Evolutionary conservation across 2,329 filamentous ascomycete genomes (phyloP), one percentile per base, ranked within the genome.

Genomic region (Beauveria rudraprayagi): DNA sequence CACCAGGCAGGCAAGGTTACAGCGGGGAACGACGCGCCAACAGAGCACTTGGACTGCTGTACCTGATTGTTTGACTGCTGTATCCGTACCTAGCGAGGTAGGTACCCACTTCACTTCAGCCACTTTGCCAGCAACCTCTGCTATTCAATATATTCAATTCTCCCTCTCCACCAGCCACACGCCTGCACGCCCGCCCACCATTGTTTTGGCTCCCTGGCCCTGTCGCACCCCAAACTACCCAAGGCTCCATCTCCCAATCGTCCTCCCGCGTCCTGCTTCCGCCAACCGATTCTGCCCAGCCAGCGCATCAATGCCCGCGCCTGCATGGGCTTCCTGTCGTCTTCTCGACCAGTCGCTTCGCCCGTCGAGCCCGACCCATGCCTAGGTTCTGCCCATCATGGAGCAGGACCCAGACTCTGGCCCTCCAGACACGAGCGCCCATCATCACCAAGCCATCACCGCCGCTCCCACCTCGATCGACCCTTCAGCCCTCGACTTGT

Each of bases 321-420:
- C 70, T 77, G 74, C 76, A 75, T 77, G 75, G 73, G 71, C 73
- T 70, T 74, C 65, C 73, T 71, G 71, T 70, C 56, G 61, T 60
- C 28, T 69, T 72, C 70, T 71, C 71, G 70, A 73, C 73, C 71
- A 71, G 72, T 74, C 73, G 72, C 70, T 73, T 72, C 70, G 69
- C 70, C 72, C 71, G 69, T 72, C 69, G 68, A 71, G 72, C 74
- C 73, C 74, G 73, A 76, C 75, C 69, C 71, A 77, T 77, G 76
- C 72, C 72, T 72, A 72, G 71, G 72, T 37, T 57, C 51, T 60
- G 56, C 57, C 72, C 71, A 78, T 74, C 73, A 82, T 81, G 79
- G 78, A 81, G 73, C 66, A 68, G 68, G 68, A 69, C 69, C 64
- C 64, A 57, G 64, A 62, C 63, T 62, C 57, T 61, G 62, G 59